Evolutionary conservation across 352 stramenopile species (phyloP).

Genomic region (Phytophthora ramorum): DNA sequence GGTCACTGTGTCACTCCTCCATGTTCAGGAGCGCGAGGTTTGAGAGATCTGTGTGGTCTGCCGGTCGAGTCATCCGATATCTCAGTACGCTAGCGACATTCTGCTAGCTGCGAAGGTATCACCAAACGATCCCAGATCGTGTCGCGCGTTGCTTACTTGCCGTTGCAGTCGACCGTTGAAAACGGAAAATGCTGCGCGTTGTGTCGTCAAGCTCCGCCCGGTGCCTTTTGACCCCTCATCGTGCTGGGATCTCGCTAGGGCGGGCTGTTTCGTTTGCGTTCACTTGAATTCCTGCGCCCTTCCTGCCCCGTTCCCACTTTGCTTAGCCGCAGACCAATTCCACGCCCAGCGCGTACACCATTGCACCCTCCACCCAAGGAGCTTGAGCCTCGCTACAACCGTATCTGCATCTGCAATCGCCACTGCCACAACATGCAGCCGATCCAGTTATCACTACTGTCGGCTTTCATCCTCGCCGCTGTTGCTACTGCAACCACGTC

Average conservation of each 20-base stretch:
- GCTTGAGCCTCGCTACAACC: constrained; percentile 7
- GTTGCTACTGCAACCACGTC: constrained; percentile 13
- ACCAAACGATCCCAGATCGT: not conserved
- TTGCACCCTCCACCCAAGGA: constrained; percentile 3
- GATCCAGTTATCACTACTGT: constrained; percentile 8
- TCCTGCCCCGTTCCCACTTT: constrained; percentile 24
- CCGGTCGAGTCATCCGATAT: not conserved
- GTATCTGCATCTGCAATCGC: constrained; percentile 3
- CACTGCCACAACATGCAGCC: constrained; percentile 19
- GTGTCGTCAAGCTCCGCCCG: constrained; percentile 31
- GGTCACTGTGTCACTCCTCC: not conserved
- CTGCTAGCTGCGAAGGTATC: constrained; percentile 10
- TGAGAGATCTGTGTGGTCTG: not conserved
- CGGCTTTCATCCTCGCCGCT: constrained; percentile 5
- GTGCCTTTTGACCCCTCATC: constrained; percentile 15
- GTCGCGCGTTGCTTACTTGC: constrained; percentile 1
- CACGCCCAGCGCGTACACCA: constrained; percentile 35
- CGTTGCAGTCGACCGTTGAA: constrained; percentile 31
- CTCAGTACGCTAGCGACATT: constrained; percentile 11
- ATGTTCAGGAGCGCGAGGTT: not conserved
- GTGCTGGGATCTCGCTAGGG: constrained; percentile 2
- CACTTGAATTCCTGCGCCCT: constrained; percentile 26
- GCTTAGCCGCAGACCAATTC: constrained; percentile 1
- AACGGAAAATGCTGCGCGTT: constrained; percentile 27
- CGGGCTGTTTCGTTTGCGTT: constrained; percentile 23